A percentile compares a stretch with the other conserved stretches of the same genome.
phyloP scores from a whole-genome alignment of 2,329 filamentous ascomycete species.

The Aphanocladium album region DNA sequence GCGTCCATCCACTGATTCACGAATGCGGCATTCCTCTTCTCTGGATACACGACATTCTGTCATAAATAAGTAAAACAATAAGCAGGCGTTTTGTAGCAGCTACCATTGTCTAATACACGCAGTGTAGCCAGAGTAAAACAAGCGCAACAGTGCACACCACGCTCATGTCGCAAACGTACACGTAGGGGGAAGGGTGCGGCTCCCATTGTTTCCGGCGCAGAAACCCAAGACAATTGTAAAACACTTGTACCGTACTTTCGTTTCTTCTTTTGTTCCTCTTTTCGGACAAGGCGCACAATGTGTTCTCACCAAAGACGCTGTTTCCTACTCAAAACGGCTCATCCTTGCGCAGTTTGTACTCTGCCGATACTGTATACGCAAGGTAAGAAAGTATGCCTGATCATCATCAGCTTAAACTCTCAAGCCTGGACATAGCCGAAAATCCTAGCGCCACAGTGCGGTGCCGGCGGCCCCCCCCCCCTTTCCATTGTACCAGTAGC shows the following conservation, averaged over 20 bases:
- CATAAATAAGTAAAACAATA: background rate
- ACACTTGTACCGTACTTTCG: background rate
- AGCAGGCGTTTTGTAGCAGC: background rate
- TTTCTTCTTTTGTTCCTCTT: background rate
- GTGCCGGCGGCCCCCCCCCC: background rate
- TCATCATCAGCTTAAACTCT: background rate
- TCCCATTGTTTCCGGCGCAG: background rate
- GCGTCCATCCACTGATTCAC: background rate
- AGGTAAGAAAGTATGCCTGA: slow-evolving; percentile 3
- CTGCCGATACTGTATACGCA: background rate
- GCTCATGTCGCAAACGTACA: background rate
- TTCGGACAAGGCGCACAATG: background rate
- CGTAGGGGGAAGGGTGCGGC: background rate
- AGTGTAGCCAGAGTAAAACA: background rate
- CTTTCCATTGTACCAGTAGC: background rate
- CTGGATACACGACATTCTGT: background rate
- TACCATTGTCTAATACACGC: background rate
- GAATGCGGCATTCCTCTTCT: background rate
- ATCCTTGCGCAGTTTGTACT: background rate
- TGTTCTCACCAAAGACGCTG: background rate
- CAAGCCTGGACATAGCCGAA: background rate
- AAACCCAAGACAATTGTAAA: background rate
- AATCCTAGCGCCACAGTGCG: slow-evolving; percentile 4
- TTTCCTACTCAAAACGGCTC: background rate
- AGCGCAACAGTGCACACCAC: background rate